phyloP scores from a whole-genome alignment of 139 green algal genomes.

The Nannochloris sp. region DNA sequence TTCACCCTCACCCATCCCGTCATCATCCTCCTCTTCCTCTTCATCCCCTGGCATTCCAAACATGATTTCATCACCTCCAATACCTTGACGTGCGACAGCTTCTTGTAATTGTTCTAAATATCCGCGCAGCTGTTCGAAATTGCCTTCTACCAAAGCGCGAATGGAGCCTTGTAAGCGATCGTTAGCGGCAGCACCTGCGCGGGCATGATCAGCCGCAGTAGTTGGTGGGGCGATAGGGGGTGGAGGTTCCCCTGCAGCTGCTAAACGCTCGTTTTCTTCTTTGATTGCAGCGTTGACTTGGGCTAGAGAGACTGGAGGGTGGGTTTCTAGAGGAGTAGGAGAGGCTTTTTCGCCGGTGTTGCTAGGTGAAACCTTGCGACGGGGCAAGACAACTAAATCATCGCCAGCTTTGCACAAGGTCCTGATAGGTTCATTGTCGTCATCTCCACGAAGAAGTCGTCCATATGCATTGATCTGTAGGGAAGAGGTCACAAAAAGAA shows the following conservation, averaged over 20 bases:
- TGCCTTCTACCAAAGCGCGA: not conserved
- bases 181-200: not conserved
- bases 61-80: not conserved
- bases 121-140: not conserved
- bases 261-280: not conserved
- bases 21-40: not conserved
- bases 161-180: not conserved
- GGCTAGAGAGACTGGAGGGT: not conserved
- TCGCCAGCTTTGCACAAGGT: not conserved
- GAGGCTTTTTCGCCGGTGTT: not conserved
- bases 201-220: not conserved
- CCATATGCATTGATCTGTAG: not conserved
- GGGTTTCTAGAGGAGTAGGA: not conserved
- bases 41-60: not conserved
- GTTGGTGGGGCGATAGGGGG: not conserved
- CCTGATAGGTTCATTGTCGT: not conserved
- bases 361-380: too few species aligned
- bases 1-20: not conserved
- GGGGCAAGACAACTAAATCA: not conserved
- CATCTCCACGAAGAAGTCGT: not conserved
- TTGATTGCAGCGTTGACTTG: not conserved
- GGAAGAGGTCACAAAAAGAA: not conserved
- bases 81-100: not conserved
- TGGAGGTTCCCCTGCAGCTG: not conserved
- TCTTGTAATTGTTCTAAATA: not conserved